These are phyloP conservation scores for Cystobasidium tubakii DNA, from an alignment of 768 basidiomycete genomes.

Conservation along the genomic window DNA sequence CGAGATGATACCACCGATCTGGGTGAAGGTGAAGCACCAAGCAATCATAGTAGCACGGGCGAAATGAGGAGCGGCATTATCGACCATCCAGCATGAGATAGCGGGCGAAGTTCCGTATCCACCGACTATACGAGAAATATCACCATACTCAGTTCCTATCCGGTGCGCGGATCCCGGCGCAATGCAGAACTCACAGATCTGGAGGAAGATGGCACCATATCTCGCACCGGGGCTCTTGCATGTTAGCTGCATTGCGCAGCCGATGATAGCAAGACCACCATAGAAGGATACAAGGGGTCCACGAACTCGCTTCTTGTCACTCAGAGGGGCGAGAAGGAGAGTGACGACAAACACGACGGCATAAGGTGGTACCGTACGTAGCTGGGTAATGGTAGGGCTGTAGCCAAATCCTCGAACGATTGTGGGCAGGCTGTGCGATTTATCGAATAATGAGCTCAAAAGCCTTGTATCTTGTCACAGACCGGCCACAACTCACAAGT, in stretches of 20 bases:
- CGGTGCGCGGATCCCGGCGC: not conserved
- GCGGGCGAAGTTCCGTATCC: constrained; percentile 45
- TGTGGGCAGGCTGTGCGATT: not conserved
- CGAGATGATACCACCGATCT: constrained; percentile 25
- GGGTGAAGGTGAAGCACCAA: constrained; percentile 42
- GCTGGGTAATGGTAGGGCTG: constrained; percentile 8
- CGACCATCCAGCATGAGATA: constrained; percentile 46
- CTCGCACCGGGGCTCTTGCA: constrained; percentile 39
- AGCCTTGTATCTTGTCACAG: not conserved
- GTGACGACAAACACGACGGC: constrained; percentile 19
- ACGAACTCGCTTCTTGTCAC: constrained; percentile 10
- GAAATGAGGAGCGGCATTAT: constrained; percentile 49
- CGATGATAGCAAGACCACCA: constrained; percentile 8
- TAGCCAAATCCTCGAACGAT: constrained; percentile 24
- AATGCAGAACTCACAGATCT: constrained; percentile 38
- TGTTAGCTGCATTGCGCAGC: constrained; percentile 16
- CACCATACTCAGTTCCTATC: not conserved
- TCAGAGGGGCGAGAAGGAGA: not conserved
- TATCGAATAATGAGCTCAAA: not conserved
- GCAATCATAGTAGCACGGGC: constrained; percentile 47
- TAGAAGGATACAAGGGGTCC: constrained; percentile 12
- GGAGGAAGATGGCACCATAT: constrained; percentile 48
- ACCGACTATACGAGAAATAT: constrained; percentile 41
- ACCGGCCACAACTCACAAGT: not conserved
- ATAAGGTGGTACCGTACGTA: constrained; percentile 22